Evolutionary conservation across 83 land plant species (phyloP), one percentile per base, ranked within the genome.

Genomic region (Picea abies): DNA sequence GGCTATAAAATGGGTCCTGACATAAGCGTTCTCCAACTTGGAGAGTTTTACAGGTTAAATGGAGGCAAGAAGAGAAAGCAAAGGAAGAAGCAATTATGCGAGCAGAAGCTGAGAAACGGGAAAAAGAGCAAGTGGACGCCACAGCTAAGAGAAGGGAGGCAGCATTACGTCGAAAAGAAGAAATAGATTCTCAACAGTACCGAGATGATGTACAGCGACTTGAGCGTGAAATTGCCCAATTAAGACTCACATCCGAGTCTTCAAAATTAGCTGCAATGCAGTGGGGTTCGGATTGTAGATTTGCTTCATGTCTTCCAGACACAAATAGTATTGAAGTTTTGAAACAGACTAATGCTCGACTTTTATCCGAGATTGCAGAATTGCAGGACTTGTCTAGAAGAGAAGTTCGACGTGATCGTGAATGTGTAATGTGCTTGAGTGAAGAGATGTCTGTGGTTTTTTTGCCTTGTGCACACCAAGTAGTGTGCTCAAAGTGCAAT

Each of bases 381-480:
- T 25, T 82, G 11, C 80, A 84, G 16, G 85, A 85, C 16, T 49
- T 39, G 49, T 44, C 81, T 3, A 86, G 69, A 20, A 91, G 93
- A 44, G 95, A 89, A 12, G 88, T 95, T 65, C 87, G 85, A 67
- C 90, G 97, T 23, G 94, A 95, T 37, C 80, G 98, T 49, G 98
- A 95, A 81, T 95, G 98, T 83, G 98, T 95, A 41, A 95, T 95
- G 98, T 95, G 98, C 89, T 89, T 95, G 81, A 84, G 92, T 67
- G 92, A 88, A 85, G 85, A 89, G 89, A 92, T 83, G 93, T 86
- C 93, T 52, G 93, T 92, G 60, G 91, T 92, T 16, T 92, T 92
- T 63, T 85, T 92, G 58, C 94, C 94, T 14, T 92, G 94, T 85
- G 93, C 94, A 32, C 94, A 92, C 81, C 93, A 90, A 82, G 93